Percentiles rank a stretch among this genome's conserved stretches.
Conservation (phyloP, 1,284 basidiomycete genomes). For the Paramarasmius palmivorus region DNA sequence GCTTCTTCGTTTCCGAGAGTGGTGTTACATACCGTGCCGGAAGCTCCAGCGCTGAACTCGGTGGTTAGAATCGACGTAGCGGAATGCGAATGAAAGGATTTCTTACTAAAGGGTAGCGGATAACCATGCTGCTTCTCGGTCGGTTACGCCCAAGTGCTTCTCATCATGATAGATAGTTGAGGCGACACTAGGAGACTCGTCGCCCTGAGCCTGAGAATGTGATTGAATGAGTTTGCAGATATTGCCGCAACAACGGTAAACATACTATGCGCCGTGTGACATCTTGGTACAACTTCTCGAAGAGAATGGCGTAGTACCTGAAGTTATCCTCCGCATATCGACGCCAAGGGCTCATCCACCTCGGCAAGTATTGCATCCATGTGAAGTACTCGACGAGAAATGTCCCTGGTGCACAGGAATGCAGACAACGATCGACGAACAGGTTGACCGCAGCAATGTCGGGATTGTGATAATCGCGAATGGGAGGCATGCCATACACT, state of each 20-base stretch:
- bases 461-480: conserved; percentile 10
- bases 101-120: conserved; percentile 11
- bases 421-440: conserved; percentile 13
- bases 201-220: not conserved
- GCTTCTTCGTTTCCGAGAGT: no score
- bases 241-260: not conserved
- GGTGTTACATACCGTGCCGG: no score
- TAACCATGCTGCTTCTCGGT: conserved; percentile 12
- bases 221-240: no score
- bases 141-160: not conserved
- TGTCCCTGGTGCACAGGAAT: conserved; percentile 15
- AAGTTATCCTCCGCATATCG: conserved; percentile 17
- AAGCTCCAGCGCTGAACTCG: no score
- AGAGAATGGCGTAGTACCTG: conserved; percentile 16
- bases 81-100: no score
- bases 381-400: conserved; percentile 24
- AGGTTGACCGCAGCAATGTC: conserved; percentile 17
- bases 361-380: conserved; percentile 24
- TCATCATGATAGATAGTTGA: conserved; percentile 1
- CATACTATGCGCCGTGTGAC: conserved; percentile 5
- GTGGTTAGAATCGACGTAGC: no score
- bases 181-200: conserved; percentile 2
- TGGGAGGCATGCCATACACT: conserved; percentile 12
- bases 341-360: conserved; percentile 25
- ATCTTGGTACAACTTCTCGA: conserved; percentile 14